These are phyloP conservation scores for Plectranthus barbatus DNA, from an alignment of 257 asterid genomes.

Conservation along the genomic window DNA sequence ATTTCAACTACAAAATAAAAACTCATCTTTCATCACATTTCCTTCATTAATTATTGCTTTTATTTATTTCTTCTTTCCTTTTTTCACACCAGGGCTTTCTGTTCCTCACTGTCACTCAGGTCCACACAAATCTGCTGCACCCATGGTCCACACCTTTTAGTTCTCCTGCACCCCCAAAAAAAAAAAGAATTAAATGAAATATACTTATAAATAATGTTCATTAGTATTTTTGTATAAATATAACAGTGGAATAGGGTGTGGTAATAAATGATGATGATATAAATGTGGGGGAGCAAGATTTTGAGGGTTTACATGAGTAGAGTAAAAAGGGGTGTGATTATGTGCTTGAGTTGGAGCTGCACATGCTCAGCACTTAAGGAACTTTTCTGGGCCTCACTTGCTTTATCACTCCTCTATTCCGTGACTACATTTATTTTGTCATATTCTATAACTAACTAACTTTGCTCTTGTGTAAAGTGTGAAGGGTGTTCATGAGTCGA, in stretches of 20 bases:
- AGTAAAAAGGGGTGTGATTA: not conserved
- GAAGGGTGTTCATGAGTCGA: too few relatives aligned
- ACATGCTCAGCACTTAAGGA: constrained; percentile 38
- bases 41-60: too few relatives aligned
- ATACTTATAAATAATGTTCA: too few relatives aligned
- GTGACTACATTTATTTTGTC: not conserved
- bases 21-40: not conserved
- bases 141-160: constrained; percentile 36
- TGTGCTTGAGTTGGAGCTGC: constrained; percentile 18
- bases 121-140: constrained; percentile 14
- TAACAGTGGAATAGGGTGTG: too few relatives aligned
- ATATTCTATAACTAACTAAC: not conserved
- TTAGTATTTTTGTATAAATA: too few relatives aligned
- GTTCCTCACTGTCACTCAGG: constrained; percentile 8
- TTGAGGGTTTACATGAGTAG: not conserved
- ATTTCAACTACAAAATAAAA: constrained; percentile 1
- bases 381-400: not conserved
- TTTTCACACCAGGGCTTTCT: not conserved
- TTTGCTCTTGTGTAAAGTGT: too few relatives aligned
- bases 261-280: not conserved
- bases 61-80: too few relatives aligned
- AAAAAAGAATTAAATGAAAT: not conserved
- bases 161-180: constrained; percentile 18
- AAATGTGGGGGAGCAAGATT: not conserved
- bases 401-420: constrained; percentile 4